phyloP scores from a whole-genome alignment of 345 rosid genomes.

The Citrus reticulata region DNA sequence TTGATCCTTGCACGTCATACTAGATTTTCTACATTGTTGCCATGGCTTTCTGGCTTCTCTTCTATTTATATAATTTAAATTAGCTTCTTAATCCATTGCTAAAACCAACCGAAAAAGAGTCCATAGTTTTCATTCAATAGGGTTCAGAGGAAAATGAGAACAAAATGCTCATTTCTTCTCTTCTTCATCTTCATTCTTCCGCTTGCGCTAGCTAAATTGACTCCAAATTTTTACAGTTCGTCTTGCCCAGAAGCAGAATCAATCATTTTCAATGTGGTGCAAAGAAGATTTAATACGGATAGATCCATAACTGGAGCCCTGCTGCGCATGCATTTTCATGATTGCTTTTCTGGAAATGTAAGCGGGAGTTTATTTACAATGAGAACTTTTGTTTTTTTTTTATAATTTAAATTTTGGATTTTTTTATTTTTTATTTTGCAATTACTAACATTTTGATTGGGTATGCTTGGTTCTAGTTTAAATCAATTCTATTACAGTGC shows the following conservation, averaged over 20 bases:
- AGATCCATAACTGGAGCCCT: constrained; percentile 54
- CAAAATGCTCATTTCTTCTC: constrained; percentile 13
- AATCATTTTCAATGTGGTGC: constrained; percentile 38
- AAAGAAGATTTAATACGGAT: constrained; percentile 33
- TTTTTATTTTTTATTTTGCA: background rate
- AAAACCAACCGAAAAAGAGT: too few species aligned
- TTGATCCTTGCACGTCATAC: background rate
- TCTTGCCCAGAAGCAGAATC: constrained; percentile 67
- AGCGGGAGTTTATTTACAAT: too few species aligned
- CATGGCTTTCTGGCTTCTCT: background rate
- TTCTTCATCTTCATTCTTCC: constrained; percentile 28
- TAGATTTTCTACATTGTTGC: background rate
- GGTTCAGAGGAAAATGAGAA: background rate
- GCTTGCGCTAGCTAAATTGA: constrained; percentile 37
- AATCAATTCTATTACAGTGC: too few species aligned
- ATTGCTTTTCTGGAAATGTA: constrained; percentile 47
- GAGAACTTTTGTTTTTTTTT: too few species aligned
- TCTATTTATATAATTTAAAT: background rate
- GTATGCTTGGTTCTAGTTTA: too few species aligned
- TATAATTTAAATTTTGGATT: background rate
- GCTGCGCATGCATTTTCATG: constrained; percentile 91
- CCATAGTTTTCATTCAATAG: background rate
- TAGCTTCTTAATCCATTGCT: background rate
- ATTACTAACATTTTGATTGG: background rate
- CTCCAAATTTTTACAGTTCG: constrained; percentile 49